phyloP scores from a whole-genome alignment of 768 basidiomycete species.

The Gautieria morchelliformis region DNA sequence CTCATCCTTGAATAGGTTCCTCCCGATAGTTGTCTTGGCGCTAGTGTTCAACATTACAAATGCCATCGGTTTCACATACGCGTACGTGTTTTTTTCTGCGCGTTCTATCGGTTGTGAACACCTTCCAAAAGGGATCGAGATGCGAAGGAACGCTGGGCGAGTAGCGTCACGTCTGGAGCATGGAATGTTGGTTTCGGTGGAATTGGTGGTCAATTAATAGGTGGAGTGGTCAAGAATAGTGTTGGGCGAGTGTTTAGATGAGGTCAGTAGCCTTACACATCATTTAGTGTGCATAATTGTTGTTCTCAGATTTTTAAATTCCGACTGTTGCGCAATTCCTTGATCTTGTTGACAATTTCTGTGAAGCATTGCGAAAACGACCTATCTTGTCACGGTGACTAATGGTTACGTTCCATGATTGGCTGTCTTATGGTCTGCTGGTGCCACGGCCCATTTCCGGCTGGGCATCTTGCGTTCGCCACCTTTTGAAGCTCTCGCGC shows the following conservation, averaged over 20 bases:
- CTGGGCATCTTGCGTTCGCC: no score
- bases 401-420: no score
- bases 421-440: no score
- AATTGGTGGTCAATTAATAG: constrained; percentile 75
- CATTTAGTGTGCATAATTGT: neutral
- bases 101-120: neutral
- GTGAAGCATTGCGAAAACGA: no score
- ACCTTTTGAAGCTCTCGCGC: no score
- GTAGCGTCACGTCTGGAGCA: constrained; percentile 52
- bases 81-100: constrained; percentile 38
- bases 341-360: no score
- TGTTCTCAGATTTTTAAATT: neutral
- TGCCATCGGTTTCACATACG: constrained; percentile 93
- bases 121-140: constrained; percentile 62
- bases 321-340: neutral
- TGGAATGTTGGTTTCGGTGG: constrained; percentile 74
- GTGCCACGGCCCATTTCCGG: no score
- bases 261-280: neutral
- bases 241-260: constrained; percentile 69
- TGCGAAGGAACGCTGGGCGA: constrained; percentile 88
- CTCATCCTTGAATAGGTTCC: constrained; percentile 47
- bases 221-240: constrained; percentile 73
- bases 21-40: constrained; percentile 90
- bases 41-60: constrained; percentile 95
- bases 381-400: no score